Conservation (phyloP, 495 filamentous ascomycete genomes). For the Neurospora hispaniola region DNA sequence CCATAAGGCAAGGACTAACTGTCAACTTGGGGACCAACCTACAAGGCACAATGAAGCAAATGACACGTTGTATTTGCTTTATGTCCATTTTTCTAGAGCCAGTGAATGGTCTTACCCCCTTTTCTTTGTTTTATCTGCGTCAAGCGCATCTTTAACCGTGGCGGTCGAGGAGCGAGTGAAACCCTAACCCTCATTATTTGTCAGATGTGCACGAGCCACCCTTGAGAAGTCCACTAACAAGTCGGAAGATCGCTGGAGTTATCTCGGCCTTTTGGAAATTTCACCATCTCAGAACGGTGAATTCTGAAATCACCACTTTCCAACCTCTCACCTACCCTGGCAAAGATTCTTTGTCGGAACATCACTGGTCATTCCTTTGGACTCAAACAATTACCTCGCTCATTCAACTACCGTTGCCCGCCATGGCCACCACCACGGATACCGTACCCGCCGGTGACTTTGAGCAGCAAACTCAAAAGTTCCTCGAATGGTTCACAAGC, state of each 20-base stretch:
- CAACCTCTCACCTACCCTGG: background rate
- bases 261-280: background rate
- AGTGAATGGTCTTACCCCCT: background rate
- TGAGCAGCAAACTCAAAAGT: constrained; percentile 21
- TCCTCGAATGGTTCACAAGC: constrained; percentile 34
- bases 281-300: background rate
- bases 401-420: background rate
- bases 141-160: background rate
- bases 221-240: background rate
- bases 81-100: background rate
- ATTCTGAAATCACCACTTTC: background rate
- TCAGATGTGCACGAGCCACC: background rate
- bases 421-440: background rate
- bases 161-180: background rate
- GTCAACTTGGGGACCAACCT: background rate
- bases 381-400: background rate
- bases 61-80: background rate
- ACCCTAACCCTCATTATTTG: background rate
- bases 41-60: background rate
- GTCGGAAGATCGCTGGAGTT: background rate
- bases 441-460: constrained; percentile 13
- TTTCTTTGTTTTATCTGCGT: background rate
- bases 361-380: background rate
- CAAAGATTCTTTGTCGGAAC: background rate
- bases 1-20: background rate